These are phyloP conservation scores for Globisporangium splendens DNA, from an alignment of 352 stramenopile species.

Conservation along the genomic window DNA sequence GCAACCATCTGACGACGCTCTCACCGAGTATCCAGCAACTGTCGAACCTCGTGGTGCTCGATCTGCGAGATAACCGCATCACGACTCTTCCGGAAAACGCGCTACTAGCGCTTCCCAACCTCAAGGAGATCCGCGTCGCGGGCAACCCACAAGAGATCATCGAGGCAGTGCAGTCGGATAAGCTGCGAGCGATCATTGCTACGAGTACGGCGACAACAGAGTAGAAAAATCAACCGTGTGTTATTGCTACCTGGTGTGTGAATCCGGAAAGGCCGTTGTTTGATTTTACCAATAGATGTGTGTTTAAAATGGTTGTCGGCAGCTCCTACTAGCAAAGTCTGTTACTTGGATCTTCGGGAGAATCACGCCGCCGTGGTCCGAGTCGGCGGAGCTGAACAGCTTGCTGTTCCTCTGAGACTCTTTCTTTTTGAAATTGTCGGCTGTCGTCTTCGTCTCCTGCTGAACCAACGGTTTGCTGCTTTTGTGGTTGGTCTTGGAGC, in stretches of 20 bases:
- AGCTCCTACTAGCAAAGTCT: neutral
- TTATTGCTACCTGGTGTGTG: too few relatives aligned
- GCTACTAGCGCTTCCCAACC: constrained; percentile 30
- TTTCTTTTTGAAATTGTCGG: constrained; percentile 27
- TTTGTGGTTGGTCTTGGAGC: constrained; percentile 39
- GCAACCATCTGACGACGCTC: constrained; percentile 61
- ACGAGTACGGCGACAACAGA: constrained; percentile 3
- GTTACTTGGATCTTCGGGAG: constrained; percentile 43
- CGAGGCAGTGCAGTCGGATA: constrained; percentile 18
- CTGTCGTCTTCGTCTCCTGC: constrained; percentile 4
- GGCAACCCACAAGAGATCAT: constrained; percentile 39
- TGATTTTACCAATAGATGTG: constrained; percentile 7
- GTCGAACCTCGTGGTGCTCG: constrained; percentile 52
- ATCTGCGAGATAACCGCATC: constrained; percentile 57
- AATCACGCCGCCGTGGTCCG: constrained; percentile 39
- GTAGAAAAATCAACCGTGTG: neutral
- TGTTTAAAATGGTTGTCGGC: neutral
- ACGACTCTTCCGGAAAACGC: constrained; percentile 32
- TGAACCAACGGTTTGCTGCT: constrained; percentile 11
- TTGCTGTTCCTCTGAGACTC: constrained; percentile 45
- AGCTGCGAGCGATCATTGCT: constrained; percentile 35
- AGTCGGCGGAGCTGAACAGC: constrained; percentile 21
- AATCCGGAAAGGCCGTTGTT: neutral
- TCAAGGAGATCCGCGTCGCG: constrained; percentile 37
- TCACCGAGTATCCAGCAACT: constrained; percentile 42